These are phyloP conservation scores for Pyracantha coccinea DNA, from an alignment of 331 rosid species.

Conservation along the genomic window DNA sequence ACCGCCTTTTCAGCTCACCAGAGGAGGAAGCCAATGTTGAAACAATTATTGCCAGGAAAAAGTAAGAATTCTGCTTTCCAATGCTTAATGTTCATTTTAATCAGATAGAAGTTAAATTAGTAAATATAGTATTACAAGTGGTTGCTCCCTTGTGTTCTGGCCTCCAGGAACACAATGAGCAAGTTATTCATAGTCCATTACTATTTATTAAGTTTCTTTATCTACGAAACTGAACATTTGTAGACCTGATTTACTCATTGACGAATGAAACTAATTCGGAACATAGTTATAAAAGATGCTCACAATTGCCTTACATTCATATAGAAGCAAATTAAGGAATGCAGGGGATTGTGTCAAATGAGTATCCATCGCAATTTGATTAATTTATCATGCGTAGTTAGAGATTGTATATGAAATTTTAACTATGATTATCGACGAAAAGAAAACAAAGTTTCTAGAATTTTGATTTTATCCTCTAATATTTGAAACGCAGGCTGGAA, in stretches of 20 bases:
- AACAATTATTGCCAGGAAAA: slow-evolving; percentile 31
- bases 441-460: background rate
- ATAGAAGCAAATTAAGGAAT: background rate
- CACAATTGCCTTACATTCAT: background rate
- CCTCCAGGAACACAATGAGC: background rate
- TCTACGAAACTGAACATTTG: background rate
- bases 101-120: background rate
- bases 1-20: slow-evolving; percentile 34
- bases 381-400: background rate
- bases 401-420: background rate
- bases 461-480: slow-evolving; percentile 7
- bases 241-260: background rate
- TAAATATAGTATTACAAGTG: background rate
- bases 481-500: slow-evolving; percentile 52
- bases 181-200: background rate
- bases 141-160: background rate
- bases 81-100: background rate
- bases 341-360: background rate
- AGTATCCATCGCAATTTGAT: background rate
- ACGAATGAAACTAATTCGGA: background rate
- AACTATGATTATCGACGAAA: background rate
- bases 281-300: background rate
- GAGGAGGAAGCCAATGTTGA: slow-evolving; percentile 42
- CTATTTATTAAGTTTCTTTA: background rate
- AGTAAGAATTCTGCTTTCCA: slow-evolving; percentile 31